Conservation (phyloP, 192 early-diverging fungal species). For the Podochytrium sp. region DNA sequence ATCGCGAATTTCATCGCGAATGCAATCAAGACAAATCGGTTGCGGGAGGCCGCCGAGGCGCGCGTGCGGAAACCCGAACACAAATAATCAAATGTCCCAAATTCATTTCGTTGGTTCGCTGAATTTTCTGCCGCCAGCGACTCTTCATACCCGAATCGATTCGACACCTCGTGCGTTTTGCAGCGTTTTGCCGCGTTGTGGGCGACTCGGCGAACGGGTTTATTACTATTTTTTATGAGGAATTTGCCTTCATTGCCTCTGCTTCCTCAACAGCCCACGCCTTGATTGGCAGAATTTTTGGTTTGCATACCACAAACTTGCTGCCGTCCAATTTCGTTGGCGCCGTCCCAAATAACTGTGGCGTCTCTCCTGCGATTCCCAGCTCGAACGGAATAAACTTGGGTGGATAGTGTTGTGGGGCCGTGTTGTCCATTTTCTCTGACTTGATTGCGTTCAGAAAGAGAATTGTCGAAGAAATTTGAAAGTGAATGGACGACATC, state of each 20-base stretch:
- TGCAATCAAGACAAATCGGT: too few species aligned
- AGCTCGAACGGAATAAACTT: conserved; percentile 11
- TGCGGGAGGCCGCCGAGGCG: too few species aligned
- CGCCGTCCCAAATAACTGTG: not conserved
- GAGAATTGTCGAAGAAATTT: not conserved
- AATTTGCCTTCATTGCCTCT: not conserved
- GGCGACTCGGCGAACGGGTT: too few species aligned
- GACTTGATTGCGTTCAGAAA: not conserved
- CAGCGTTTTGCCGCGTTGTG: too few species aligned
- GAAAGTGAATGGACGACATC: conserved; percentile 46
- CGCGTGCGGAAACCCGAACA: too few species aligned
- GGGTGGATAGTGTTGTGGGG: not conserved
- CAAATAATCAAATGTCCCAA: too few species aligned
- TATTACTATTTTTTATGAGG: too few species aligned
- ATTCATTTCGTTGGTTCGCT: too few species aligned
- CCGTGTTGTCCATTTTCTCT: not conserved
- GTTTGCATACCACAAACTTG: not conserved
- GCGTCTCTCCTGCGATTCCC: not conserved
- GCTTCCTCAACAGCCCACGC: conserved; percentile 7
- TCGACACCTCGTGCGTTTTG: too few species aligned
- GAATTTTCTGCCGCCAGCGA: too few species aligned
- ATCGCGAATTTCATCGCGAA: too few species aligned
- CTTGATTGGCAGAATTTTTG: conserved; percentile 14
- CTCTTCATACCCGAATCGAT: too few species aligned
- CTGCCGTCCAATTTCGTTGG: not conserved